Evolutionary conservation across 2,329 filamentous ascomycete species (phyloP).

Genomic region (Penicillium verrucosum): DNA sequence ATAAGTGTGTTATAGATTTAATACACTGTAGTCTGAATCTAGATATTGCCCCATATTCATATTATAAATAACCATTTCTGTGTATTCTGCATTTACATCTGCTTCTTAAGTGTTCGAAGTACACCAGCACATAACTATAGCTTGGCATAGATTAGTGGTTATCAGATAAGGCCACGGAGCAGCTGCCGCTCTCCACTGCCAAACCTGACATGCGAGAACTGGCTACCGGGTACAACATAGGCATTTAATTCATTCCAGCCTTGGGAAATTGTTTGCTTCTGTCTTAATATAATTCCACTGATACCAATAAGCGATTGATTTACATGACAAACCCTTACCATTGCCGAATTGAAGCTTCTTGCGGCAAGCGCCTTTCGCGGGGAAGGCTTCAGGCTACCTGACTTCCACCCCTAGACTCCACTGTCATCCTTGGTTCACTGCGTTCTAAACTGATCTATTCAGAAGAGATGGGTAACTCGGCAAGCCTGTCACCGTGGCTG

Average conservation of each 20-base stretch:
- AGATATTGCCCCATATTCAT: neutral
- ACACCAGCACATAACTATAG: neutral
- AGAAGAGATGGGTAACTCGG: slow-evolving; percentile 26
- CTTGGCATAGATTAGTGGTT: neutral
- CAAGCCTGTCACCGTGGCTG: slow-evolving; percentile 29
- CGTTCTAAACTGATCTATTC: neutral
- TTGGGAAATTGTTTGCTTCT: neutral
- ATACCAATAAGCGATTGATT: neutral
- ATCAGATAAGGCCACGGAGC: slow-evolving; percentile 31
- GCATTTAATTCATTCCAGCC: neutral
- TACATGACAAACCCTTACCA: neutral
- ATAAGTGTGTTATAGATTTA: neutral
- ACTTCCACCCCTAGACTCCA: neutral
- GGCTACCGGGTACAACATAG: neutral
- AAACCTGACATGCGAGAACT: slow-evolving; percentile 1
- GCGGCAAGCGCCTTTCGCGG: neutral
- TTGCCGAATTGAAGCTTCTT: neutral
- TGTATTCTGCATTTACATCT: neutral
- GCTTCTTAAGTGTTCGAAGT: neutral
- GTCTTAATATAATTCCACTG: neutral
- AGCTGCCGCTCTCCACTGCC: slow-evolving; percentile 16
- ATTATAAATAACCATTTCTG: neutral
- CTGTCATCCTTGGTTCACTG: neutral
- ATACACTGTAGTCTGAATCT: too few species aligned
- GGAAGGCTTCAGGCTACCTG: slow-evolving; percentile 2